Conservation (phyloP, 1,284 basidiomycete species). For the Cerrena zonata region DNA sequence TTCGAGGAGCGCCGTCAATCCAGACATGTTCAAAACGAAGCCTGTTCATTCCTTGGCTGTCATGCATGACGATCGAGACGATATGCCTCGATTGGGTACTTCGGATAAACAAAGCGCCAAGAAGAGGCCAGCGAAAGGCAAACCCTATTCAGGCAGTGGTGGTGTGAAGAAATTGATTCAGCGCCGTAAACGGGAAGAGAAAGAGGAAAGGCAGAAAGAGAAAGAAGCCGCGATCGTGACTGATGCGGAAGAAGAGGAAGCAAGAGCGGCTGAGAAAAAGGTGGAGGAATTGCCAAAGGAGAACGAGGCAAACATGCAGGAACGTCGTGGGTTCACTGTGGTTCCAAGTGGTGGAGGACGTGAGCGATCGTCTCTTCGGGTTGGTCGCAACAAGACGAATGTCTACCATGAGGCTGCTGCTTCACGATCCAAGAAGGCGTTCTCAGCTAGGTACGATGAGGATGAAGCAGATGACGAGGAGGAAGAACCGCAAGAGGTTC, state of each 20-base stretch:
- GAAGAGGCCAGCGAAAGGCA: conserved; percentile 16
- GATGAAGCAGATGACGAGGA: conserved; percentile 48
- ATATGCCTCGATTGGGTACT: conserved; percentile 32
- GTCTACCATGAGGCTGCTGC: conserved; percentile 48
- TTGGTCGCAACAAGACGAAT: conserved; percentile 51
- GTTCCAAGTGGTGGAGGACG: conserved; percentile 23
- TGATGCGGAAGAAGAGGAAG: conserved; percentile 26
- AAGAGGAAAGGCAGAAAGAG: conserved; percentile 31
- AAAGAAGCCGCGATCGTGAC: conserved; percentile 29
- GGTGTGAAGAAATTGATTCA: conserved; percentile 71
- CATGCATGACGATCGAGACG: conserved; percentile 40
- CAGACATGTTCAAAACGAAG: conserved; percentile 46
- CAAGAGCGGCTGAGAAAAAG: conserved; percentile 18
- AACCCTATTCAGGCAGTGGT: conserved; percentile 69
- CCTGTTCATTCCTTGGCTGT: conserved; percentile 49
- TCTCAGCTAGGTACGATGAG: conserved; percentile 63
- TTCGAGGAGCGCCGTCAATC: conserved; percentile 57
- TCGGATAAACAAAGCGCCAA: conserved; percentile 27
- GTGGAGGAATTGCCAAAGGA: conserved; percentile 27
- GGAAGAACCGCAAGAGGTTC: conserved; percentile 41
- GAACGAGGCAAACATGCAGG: conserved; percentile 5
- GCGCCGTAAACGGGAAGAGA: conserved; percentile 37
- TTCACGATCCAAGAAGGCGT: conserved; percentile 40
- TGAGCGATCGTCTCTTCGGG: conserved; percentile 51
- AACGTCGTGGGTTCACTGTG: conserved; percentile 7